phyloP scores from a whole-genome alignment of 257 asterid genomes.

The Thymus mandschuricus region DNA sequence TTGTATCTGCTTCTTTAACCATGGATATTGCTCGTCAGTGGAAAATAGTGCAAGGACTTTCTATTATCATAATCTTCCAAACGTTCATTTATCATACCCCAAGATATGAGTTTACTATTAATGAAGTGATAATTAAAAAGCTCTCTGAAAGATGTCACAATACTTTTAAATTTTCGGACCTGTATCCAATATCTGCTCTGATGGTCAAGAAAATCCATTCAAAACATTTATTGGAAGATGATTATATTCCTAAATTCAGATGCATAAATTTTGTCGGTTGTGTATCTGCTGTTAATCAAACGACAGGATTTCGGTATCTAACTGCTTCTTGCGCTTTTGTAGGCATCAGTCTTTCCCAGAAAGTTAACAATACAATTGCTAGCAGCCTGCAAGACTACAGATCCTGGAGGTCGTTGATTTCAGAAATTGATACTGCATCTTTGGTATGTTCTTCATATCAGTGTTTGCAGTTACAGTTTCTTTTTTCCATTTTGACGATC shows the following conservation, averaged over 20 bases:
- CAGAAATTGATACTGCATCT: constrained; percentile 58
- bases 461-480: not conserved
- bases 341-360: constrained; percentile 48
- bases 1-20: not conserved
- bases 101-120: not conserved
- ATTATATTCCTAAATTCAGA: not conserved
- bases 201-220: not conserved
- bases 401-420: constrained; percentile 66
- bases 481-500: not conserved
- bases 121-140: constrained; percentile 2
- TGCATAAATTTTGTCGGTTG: constrained; percentile 2
- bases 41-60: constrained; percentile 6
- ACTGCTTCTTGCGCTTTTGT: constrained; percentile 33
- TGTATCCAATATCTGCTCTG: not conserved
- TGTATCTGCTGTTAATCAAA: constrained; percentile 14
- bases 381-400: constrained; percentile 55
- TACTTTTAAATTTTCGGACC: not conserved
- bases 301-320: constrained; percentile 27
- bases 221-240: not conserved
- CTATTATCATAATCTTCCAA: not conserved
- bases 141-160: not conserved
- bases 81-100: constrained; percentile 8
- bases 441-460: constrained; percentile 47
- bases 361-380: constrained; percentile 60
- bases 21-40: not conserved